Evolutionary conservation across 208 protist genomes (phyloP).

Genomic region (Leishmania turanica): DNA sequence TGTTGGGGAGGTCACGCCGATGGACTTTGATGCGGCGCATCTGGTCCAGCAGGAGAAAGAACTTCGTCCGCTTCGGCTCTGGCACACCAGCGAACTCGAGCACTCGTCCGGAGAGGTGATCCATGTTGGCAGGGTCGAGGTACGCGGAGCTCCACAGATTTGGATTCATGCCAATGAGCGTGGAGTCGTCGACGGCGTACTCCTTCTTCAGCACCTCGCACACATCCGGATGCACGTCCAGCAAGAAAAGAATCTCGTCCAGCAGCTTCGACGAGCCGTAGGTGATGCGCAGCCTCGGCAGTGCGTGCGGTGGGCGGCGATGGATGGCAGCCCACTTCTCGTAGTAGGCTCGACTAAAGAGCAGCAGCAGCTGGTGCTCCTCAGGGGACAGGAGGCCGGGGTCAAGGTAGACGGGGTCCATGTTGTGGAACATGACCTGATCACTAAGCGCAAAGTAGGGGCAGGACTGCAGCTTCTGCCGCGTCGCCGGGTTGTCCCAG

Average conservation of each 20-base stretch:
- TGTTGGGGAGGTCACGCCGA: slow-evolving; percentile 53
- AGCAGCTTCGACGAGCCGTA: slow-evolving; percentile 64
- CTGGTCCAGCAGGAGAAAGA: slow-evolving; percentile 71
- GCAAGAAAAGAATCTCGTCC: slow-evolving; percentile 63
- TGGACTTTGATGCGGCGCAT: slow-evolving; percentile 84
- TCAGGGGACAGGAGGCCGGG: slow-evolving; percentile 78
- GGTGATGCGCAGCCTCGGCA: slow-evolving; percentile 66
- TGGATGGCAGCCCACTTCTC: slow-evolving; percentile 85
- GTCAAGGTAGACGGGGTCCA: slow-evolving; percentile 86
- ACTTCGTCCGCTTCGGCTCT: slow-evolving; percentile 45
- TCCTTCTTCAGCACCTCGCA: slow-evolving; percentile 67
- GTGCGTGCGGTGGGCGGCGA: slow-evolving; percentile 43
- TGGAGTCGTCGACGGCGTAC: slow-evolving; percentile 80
- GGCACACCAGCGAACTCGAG: slow-evolving; percentile 80
- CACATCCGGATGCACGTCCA: slow-evolving; percentile 47
- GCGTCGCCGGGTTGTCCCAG: slow-evolving; percentile 71
- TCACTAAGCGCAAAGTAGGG: slow-evolving; percentile 91
- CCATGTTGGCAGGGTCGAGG: slow-evolving; percentile 80
- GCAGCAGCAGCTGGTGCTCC: slow-evolving; percentile 86
- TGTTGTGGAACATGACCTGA: slow-evolving; percentile 89
- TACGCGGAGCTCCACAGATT: slow-evolving; percentile 72
- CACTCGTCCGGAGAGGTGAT: slow-evolving; percentile 88
- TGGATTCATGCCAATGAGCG: slow-evolving; percentile 83
- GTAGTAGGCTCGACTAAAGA: slow-evolving; percentile 87
- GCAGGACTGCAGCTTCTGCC: slow-evolving; percentile 61